Evolutionary conservation across 345 rosid genomes (phyloP).

Genomic region (Ceriops tagal): DNA sequence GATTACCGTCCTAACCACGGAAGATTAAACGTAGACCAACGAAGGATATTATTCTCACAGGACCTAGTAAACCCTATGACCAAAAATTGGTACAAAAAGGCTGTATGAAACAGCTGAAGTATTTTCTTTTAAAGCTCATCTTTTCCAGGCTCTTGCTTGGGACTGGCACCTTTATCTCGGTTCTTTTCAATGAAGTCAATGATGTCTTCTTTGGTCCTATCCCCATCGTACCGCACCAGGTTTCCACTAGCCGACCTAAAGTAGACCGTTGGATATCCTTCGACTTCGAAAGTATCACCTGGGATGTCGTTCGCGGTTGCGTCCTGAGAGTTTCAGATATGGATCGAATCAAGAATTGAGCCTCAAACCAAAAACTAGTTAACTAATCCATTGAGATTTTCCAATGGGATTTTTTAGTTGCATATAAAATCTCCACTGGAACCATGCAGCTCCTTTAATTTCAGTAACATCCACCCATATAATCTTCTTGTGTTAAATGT

Average conservation of each 20-base stretch:
- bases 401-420: too few relatives aligned
- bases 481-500: too few relatives aligned
- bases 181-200: conserved; percentile 80
- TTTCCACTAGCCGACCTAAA: conserved; percentile 73
- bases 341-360: neutral
- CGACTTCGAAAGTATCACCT: conserved; percentile 58
- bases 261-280: conserved; percentile 83
- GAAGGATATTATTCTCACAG: neutral
- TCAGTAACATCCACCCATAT: too few relatives aligned
- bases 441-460: too few relatives aligned
- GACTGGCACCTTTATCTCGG: conserved; percentile 37
- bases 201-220: conserved; percentile 76
- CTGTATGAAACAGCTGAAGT: neutral
- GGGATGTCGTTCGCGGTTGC: conserved; percentile 83
- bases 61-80: neutral
- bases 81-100: conserved; percentile 1
- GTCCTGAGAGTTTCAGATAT: conserved; percentile 39
- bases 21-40: neutral
- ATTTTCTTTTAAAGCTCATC: conserved; percentile 55
- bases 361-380: too few relatives aligned
- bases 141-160: conserved; percentile 36
- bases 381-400: too few relatives aligned
- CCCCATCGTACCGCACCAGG: conserved; percentile 56
- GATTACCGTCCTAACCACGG: neutral
- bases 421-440: too few relatives aligned